A percentile compares a stretch with the other conserved stretches of the same genome.
These are phyloP conservation scores for Leptographium flavum DNA, from an alignment of 2,329 filamentous ascomycete species.

Conservation along the genomic window DNA sequence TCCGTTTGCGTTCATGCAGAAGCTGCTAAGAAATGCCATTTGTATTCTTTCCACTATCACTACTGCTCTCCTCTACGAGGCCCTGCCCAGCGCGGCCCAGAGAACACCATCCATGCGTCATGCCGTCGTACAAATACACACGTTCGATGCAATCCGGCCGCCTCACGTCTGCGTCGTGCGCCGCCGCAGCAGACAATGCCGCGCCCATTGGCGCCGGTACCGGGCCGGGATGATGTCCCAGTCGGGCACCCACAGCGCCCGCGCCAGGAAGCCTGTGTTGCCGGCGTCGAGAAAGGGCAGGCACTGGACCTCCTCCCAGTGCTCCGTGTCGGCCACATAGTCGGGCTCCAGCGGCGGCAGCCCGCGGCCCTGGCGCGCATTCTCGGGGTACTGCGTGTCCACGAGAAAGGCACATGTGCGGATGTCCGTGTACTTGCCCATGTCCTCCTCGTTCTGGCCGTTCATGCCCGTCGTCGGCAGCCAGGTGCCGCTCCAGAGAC, in stretches of 20 bases:
- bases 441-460: conserved; percentile 76
- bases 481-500: conserved; percentile 73
- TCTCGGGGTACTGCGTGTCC: conserved; percentile 64
- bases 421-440: conserved; percentile 71
- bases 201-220: conserved; percentile 66
- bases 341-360: conserved; percentile 61
- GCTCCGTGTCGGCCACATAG: conserved; percentile 57
- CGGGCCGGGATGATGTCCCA: conserved; percentile 52
- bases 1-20: too few relatives aligned
- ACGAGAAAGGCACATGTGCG: conserved; percentile 69
- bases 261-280: conserved; percentile 56
- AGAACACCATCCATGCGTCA: too few relatives aligned
- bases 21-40: too few relatives aligned
- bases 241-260: conserved; percentile 73
- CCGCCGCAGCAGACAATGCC: conserved; percentile 62
- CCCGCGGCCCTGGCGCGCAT: conserved; percentile 17
- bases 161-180: neutral
- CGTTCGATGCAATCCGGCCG: too few relatives aligned
- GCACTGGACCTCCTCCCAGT: conserved; percentile 69
- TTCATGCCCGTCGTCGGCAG: conserved; percentile 76
- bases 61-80: too few relatives aligned
- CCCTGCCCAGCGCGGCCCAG: too few relatives aligned
- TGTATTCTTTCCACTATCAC: too few relatives aligned
- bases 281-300: conserved; percentile 67
- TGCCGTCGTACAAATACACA: too few relatives aligned